A percentile compares a stretch with the other conserved stretches of the same genome.
Conservation (phyloP, 371 early-diverging fungal species). For the Blastocladiella emersonii region DNA sequence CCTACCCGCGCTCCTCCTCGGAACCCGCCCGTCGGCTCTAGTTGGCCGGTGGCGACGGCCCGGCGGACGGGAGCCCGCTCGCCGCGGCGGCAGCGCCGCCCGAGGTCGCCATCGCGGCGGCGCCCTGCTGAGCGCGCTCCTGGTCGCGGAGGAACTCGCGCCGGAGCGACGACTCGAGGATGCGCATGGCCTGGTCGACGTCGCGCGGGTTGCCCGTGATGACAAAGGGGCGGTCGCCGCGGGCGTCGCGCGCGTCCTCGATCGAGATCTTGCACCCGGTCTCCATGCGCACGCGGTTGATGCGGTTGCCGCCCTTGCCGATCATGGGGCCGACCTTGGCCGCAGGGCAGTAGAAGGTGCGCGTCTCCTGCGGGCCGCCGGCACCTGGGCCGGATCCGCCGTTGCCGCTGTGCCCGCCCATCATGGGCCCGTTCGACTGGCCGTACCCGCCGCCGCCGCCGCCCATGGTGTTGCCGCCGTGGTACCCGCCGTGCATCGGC, state of each 20-base stretch:
- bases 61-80: too few relatives aligned
- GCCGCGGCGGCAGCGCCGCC: too few relatives aligned
- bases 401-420: constrained; percentile 16
- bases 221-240: neutral
- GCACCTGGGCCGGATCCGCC: constrained; percentile 17
- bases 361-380: constrained; percentile 34
- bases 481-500: neutral
- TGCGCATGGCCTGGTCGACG: neutral
- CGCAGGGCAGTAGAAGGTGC: constrained; percentile 68
- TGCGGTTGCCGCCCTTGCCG: constrained; percentile 74
- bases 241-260: constrained; percentile 47
- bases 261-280: constrained; percentile 77
- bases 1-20: too few relatives aligned
- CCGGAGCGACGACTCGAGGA: neutral
- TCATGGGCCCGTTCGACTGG: constrained; percentile 14
- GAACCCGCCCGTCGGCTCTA: too few relatives aligned
- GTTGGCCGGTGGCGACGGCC: too few relatives aligned
- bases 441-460: too few relatives aligned
- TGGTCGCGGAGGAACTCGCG: neutral
- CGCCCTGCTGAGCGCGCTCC: neutral
- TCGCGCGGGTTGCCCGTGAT: neutral
- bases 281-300: constrained; percentile 74
- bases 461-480: too few relatives aligned
- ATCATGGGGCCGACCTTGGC: constrained; percentile 81
- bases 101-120: too few relatives aligned